These are phyloP conservation scores for Cytospora piceicola DNA, from an alignment of 2,329 filamentous ascomycete genomes.

Conservation along the genomic window DNA sequence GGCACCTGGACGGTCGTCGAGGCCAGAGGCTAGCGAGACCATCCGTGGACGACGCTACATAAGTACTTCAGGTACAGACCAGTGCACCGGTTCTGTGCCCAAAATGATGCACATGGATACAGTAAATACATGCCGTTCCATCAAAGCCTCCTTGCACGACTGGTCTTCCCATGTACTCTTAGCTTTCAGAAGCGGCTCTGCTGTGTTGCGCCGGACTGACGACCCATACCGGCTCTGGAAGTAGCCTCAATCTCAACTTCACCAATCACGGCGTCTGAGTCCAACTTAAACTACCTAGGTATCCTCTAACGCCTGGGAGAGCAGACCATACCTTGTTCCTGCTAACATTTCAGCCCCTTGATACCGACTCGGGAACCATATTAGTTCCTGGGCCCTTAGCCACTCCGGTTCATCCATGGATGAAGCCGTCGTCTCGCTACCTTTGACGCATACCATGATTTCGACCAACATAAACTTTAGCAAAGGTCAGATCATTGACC, in stretches of 20 bases:
- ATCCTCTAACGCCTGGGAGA: background rate
- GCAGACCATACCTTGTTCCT: background rate
- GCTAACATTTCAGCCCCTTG: background rate
- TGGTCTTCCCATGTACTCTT: background rate
- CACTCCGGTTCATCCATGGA: background rate
- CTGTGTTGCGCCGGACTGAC: background rate
- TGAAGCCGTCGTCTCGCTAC: background rate
- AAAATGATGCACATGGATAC: background rate
- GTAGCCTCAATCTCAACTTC: background rate
- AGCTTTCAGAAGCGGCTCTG: background rate
- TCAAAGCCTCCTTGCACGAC: background rate
- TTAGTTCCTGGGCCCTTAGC: background rate
- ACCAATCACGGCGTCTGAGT: background rate
- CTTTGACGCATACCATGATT: background rate
- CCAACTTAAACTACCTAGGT: background rate
- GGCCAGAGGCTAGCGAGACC: slow-evolving; percentile 3
- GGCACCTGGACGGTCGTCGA: slow-evolving; percentile 26
- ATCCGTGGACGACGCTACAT: background rate
- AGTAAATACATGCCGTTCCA: background rate
- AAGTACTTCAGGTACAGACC: too few relatives aligned
- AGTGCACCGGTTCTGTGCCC: background rate
- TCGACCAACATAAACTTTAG: background rate
- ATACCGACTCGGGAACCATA: background rate
- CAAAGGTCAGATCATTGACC: background rate
- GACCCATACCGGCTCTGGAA: background rate